phyloP scores from a whole-genome alignment of 495 filamentous ascomycete genomes.

The Aspergillus carlsbadensis region DNA sequence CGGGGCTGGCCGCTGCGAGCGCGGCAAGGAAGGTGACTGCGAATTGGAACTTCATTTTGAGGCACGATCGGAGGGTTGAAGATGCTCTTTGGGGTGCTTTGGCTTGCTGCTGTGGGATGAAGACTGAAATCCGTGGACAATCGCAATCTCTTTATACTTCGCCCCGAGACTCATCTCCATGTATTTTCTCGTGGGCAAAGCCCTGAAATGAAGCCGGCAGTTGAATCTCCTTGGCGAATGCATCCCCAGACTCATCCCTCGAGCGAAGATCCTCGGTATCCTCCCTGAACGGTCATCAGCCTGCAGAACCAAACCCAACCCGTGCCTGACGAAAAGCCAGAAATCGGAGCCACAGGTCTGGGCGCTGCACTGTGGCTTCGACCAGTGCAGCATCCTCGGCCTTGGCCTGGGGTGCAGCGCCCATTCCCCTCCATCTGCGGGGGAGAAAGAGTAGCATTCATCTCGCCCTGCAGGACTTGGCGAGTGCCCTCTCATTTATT shows the following conservation, averaged over 20 bases:
- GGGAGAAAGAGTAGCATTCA: not conserved
- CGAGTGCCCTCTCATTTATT: not conserved
- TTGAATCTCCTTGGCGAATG: not conserved
- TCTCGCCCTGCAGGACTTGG: constrained; percentile 5
- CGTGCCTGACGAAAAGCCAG: not conserved
- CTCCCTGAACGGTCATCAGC: not conserved
- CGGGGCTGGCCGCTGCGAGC: constrained; percentile 1
- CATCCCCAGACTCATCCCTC: not conserved
- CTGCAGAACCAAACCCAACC: not conserved
- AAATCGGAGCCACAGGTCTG: constrained; percentile 1
- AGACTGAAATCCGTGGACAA: not conserved
- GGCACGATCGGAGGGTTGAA: not conserved
- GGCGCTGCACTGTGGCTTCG: not conserved
- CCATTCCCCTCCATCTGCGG: not conserved
- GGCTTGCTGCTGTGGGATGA: not conserved
- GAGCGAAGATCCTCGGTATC: constrained; percentile 6
- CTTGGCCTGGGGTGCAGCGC: not conserved
- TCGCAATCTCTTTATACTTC: not conserved
- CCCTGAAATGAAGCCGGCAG: not conserved
- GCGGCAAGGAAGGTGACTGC: constrained; percentile 3
- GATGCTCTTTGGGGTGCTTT: not conserved
- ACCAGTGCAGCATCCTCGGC: not conserved
- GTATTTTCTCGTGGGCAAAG: too few relatives aligned
- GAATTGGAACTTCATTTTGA: constrained; percentile 13
- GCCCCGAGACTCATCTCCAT: not conserved